Conservation (phyloP, 2,329 filamentous ascomycete species). For the Clonostachys solani region DNA sequence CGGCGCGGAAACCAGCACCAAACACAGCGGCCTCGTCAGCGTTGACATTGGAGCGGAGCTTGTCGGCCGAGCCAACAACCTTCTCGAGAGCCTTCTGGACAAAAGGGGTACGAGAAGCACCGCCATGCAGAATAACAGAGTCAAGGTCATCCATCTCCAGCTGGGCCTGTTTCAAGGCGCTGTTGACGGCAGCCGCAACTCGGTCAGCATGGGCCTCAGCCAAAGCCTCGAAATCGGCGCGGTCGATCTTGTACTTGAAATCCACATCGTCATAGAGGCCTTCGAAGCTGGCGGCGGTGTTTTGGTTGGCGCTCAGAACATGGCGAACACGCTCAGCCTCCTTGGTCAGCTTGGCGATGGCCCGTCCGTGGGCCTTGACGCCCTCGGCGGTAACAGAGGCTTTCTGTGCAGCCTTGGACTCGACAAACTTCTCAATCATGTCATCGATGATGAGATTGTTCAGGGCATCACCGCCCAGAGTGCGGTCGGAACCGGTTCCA, state of each 20-base stretch:
- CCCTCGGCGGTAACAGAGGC: conserved; percentile 55
- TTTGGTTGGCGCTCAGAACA: conserved; percentile 87
- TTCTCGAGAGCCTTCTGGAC: conserved; percentile 86
- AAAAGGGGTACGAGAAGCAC: conserved; percentile 85
- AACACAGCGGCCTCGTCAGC: conserved; percentile 95
- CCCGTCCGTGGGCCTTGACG: conserved; percentile 73
- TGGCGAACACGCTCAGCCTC: conserved; percentile 85
- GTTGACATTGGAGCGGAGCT: conserved; percentile 92
- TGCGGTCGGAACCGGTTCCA: conserved; percentile 83
- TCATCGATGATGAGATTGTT: conserved; percentile 87
- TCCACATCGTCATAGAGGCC: conserved; percentile 87
- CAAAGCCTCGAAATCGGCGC: conserved; percentile 77
- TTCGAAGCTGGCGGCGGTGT: conserved; percentile 79
- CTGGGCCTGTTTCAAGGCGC: conserved; percentile 70
- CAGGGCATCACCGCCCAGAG: conserved; percentile 83
- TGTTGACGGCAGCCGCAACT: conserved; percentile 64
- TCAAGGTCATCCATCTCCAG: conserved; percentile 74
- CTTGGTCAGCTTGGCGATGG: conserved; percentile 87
- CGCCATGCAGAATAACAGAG: conserved; percentile 90
- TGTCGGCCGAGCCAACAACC: conserved; percentile 65
- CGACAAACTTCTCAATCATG: conserved; percentile 77
- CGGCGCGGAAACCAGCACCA: conserved; percentile 91
- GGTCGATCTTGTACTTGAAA: conserved; percentile 85
- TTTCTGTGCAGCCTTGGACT: conserved; percentile 64
- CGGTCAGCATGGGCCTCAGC: conserved; percentile 63